Base-by-base conservation (phyloP, 306 rosid genomes). In the Quercus agrifolia region DNA sequence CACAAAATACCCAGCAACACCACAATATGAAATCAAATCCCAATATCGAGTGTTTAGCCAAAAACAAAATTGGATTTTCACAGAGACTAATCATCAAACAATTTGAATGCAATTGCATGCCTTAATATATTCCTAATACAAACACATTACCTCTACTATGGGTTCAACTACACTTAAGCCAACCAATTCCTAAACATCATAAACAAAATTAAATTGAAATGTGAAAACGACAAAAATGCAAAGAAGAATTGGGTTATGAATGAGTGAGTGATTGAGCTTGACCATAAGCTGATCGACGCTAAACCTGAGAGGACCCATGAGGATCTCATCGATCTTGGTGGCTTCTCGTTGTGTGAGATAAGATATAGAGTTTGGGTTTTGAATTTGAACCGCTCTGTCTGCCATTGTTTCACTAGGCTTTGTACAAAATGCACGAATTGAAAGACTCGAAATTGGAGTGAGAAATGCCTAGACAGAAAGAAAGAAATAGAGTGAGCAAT, bases 291-390 rank as follows among this genome's bases (percentile, higher is more conserved):
- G 98, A 54, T 93, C 98, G 77, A 96, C 91, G 41, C 86, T 89
- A 80, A 96, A 96, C 55, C 98, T 97, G 30, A 96, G 88, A 87
- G 94, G 96, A 28, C 98, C 99, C 99, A 96, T 93, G 68, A 95
- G 96, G 15, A 85, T 78, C 74, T 92, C 97, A 78, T 96, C 99
- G 73, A 93, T 88, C 89, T 91, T 93, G 59, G 97, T 90, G 11
- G 99, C 99, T 76, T 96, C 87, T 28, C 84, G 90, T 86, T 96
- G 99, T 69, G 86, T 77, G 27, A 95, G 83, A 81, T 88, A 89
- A 79, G 98, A 90, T 19, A 95, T 62, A 11, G 94, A 61, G 87
- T 88, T 89, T 55, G 62, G 78, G 70, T 57, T 83, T 55, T 56
- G 19, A 66, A 71, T 83, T 55, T 52, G 19, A 73, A 73, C 17